A percentile compares a stretch with the other conserved stretches of the same genome.
These are phyloP conservation scores for Metschnikowia koreensis DNA, from an alignment of 805 yeast species.

Conservation along the genomic window DNA sequence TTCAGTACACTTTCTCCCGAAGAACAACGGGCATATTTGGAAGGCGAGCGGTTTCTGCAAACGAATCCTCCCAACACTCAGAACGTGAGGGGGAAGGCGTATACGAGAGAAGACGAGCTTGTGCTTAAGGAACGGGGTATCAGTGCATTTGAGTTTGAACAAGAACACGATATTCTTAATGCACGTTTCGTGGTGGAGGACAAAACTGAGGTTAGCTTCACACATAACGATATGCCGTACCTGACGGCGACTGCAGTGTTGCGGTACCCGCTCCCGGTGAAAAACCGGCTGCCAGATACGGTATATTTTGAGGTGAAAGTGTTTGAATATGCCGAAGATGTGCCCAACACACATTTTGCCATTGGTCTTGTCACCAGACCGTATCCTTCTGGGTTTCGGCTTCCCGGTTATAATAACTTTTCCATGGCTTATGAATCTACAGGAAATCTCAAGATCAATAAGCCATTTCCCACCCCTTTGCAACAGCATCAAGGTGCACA, in stretches of 20 bases:
- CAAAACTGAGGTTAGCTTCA: slow-evolving; percentile 36
- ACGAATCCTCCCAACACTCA: slow-evolving; percentile 31
- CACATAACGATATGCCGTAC: slow-evolving; percentile 38
- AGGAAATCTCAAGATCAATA: slow-evolving; percentile 66
- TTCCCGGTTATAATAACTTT: slow-evolving; percentile 71
- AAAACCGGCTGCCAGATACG: slow-evolving; percentile 35
- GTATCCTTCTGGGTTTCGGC: slow-evolving; percentile 62
- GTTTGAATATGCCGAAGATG: slow-evolving; percentile 28
- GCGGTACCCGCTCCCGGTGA: slow-evolving; percentile 39
- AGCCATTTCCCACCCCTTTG: slow-evolving; percentile 53
- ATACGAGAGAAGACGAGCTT: slow-evolving; percentile 28
- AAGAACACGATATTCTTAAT: slow-evolving; percentile 29
- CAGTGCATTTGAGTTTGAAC: slow-evolving; percentile 40
- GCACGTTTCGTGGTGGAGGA: slow-evolving; percentile 41
- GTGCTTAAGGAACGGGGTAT: slow-evolving; percentile 38
- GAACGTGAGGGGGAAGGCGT: slow-evolving; percentile 34
- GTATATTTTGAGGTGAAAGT: slow-evolving; percentile 62
- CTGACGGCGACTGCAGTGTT: slow-evolving; percentile 40
- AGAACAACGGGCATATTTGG: slow-evolving; percentile 36
- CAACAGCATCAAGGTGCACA: slow-evolving; percentile 43
- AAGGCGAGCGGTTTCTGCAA: slow-evolving; percentile 34
- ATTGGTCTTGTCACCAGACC: slow-evolving; percentile 72
- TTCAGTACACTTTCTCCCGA: slow-evolving; percentile 39
- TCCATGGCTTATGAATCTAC: slow-evolving; percentile 72
- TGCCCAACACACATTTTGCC: slow-evolving; percentile 50